These are phyloP conservation scores for Entomortierella lignicola DNA, from an alignment of 192 early-diverging fungal species.

Conservation along the genomic window DNA sequence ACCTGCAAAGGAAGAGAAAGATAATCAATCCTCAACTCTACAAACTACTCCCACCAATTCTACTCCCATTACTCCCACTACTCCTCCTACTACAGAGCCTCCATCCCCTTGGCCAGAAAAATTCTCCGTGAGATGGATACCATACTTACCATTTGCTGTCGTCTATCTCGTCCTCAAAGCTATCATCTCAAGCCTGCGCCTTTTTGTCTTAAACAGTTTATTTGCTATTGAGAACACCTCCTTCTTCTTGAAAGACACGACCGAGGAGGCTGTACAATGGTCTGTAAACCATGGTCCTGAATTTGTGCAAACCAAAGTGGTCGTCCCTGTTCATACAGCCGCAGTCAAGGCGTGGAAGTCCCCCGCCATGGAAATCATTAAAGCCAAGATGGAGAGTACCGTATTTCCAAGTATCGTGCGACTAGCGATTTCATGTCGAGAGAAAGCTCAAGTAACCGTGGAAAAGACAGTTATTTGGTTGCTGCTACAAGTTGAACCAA, in stretches of 20 bases:
- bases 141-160: conserved; percentile 23
- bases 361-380: conserved; percentile 8
- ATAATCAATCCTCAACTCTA: not conserved
- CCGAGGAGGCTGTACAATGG: conserved; percentile 21
- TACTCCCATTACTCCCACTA: not conserved
- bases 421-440: not conserved
- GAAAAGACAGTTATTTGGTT: not conserved
- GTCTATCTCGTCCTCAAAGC: conserved; percentile 18
- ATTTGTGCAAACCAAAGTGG: conserved; percentile 9
- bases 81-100: not conserved
- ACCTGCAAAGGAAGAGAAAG: not conserved
- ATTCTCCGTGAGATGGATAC: conserved; percentile 31
- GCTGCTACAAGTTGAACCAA: conserved; percentile 8
- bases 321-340: conserved; percentile 1
- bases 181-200: conserved; percentile 13
- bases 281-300: conserved; percentile 29
- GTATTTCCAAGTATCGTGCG: conserved; percentile 10
- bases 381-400: conserved; percentile 1
- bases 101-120: conserved; percentile 9
- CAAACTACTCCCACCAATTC: not conserved
- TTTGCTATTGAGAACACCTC: conserved; percentile 9
- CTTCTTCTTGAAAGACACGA: not conserved
- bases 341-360: conserved; percentile 2
- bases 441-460: not conserved
- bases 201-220: conserved; percentile 19